Base-by-base conservation (phyloP, 768 basidiomycete species). In the Trametes cinnabarina region DNA sequence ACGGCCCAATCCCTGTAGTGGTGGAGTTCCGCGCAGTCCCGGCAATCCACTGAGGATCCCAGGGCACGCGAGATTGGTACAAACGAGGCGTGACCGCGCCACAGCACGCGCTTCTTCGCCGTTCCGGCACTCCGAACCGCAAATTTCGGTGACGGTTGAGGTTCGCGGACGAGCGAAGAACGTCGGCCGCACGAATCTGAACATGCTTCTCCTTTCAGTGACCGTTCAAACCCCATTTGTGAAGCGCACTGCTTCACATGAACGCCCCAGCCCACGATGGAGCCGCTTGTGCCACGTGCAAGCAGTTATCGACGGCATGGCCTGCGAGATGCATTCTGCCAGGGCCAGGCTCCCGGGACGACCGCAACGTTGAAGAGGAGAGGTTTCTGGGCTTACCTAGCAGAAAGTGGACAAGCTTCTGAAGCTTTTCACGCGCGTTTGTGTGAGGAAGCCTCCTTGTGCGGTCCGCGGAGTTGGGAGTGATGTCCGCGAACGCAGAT, bases 401-500 rank as follows among this genome's bases (percentile, higher is more conserved):
- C n/a, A 39, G 7, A 7, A 39, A 15, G n/a, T 32, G 30, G n/a
- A 39, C 15, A n/a, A 4, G 37, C 37, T 39, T 15, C 37, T 39
- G 7, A 15, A 15, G n/a, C 10, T 34, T 7, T 14, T 34, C 34
- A 34, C 34, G 34, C 14, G 7, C 34, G 20, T n/a, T n/a, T 10
- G 23, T 32, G 46, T 37, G 14, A 34, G 20, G 49, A 47, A 55
- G 54, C 46, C 25, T 41, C 46, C 39, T 7, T 26, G 25, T 47
- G 35, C n/a, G 47, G 54, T 47, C 54, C 54, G 54, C 54, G 54
- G 54, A 46, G 37, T 30, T 55, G 19, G 22, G 46, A 28, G 23
- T 6, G 12, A 32, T 4, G n/a, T 32, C 12, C 44, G 11, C 26
- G 39, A 44, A 55, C 19, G 46, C 14, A 26, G 12, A 25, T 41